Conservation (phyloP, 345 rosid species). For the Dimocarpus longan region DNA sequence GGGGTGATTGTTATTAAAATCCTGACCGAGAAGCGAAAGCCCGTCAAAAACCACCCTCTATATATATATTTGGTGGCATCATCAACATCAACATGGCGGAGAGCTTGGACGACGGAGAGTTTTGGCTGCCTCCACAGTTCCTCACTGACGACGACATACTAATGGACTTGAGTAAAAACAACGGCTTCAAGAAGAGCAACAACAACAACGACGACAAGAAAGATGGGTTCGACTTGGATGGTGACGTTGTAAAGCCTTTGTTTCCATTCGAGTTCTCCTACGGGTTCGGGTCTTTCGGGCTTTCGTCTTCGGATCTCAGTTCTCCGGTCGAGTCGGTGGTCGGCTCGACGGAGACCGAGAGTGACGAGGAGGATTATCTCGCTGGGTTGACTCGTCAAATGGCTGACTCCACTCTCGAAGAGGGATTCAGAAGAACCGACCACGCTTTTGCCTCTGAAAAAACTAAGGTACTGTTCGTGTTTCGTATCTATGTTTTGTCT, state of each 20-base stretch:
- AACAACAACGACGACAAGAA: background rate
- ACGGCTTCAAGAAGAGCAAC: background rate
- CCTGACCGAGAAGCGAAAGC: slow-evolving; percentile 44
- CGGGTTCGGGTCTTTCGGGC: slow-evolving; percentile 38
- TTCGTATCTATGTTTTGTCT: background rate
- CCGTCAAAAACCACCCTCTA: slow-evolving; percentile 4
- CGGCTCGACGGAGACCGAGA: slow-evolving; percentile 61
- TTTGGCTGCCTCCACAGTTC: slow-evolving; percentile 77
- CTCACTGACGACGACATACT: slow-evolving; percentile 63
- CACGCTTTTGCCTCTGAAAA: slow-evolving; percentile 19
- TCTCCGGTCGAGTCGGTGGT: slow-evolving; percentile 64
- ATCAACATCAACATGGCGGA: slow-evolving; percentile 48
- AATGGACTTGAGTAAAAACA: slow-evolving; percentile 23
- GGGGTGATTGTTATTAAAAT: slow-evolving; percentile 36
- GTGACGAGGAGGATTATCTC: slow-evolving; percentile 57
- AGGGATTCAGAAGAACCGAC: slow-evolving; percentile 31
- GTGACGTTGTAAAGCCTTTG: slow-evolving; percentile 25
- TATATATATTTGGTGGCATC: too few species aligned
- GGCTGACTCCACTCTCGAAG: slow-evolving; percentile 46
- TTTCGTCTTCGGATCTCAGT: slow-evolving; percentile 44
- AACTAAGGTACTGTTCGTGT: slow-evolving; percentile 34
- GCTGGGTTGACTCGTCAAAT: slow-evolving; percentile 47
- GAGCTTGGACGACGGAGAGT: slow-evolving; percentile 62
- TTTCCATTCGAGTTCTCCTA: slow-evolving; percentile 28
- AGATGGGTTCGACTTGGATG: slow-evolving; percentile 20